Percentiles rank a stretch among this genome's conserved stretches.
phyloP scores from a whole-genome alignment of 768 basidiomycete species.

The Rhodotorula babjevae region DNA sequence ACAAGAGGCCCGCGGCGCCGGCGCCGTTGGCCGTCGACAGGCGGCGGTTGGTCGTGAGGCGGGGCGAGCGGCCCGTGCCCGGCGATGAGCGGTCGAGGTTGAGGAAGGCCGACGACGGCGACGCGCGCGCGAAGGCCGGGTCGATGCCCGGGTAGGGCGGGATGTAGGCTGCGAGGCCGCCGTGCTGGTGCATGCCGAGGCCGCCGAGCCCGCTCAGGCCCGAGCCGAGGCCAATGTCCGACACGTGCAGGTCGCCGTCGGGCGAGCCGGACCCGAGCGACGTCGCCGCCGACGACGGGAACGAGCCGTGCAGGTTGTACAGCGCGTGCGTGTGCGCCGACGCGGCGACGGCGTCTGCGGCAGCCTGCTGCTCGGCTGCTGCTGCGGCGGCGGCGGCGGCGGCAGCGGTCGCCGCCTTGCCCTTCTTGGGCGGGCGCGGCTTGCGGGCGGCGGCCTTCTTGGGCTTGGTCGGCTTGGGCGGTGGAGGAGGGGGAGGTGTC shows the following conservation, averaged over 20 bases:
- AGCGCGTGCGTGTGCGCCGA: neutral
- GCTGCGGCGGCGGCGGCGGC: neutral
- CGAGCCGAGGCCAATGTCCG: neutral
- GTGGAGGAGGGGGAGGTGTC: neutral
- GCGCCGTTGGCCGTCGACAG: neutral
- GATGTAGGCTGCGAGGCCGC: neutral
- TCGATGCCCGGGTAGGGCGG: slow-evolving; percentile 7
- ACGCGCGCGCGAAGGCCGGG: slow-evolving; percentile 5
- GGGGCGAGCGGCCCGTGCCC: neutral
- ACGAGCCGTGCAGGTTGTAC: neutral
- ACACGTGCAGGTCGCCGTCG: neutral
- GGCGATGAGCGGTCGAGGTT: slow-evolving; percentile 11
- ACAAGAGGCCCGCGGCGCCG: neutral
- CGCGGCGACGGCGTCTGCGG: neutral
- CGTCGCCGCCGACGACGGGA: neutral
- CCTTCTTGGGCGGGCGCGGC: neutral
- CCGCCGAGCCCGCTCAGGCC: too few relatives aligned
- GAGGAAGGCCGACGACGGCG: slow-evolving; percentile 11
- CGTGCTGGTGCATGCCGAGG: neutral
- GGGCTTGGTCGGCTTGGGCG: neutral
- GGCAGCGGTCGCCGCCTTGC: neutral
- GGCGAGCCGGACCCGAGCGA: slow-evolving; percentile 1
- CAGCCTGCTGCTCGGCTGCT: neutral
- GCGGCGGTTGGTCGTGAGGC: neutral
- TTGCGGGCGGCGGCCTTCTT: slow-evolving; percentile 4